A percentile compares a stretch with the other conserved stretches of the same genome.
Conservation (phyloP, 2,329 filamentous ascomycete species). For the Cryphonectria radicalis region DNA sequence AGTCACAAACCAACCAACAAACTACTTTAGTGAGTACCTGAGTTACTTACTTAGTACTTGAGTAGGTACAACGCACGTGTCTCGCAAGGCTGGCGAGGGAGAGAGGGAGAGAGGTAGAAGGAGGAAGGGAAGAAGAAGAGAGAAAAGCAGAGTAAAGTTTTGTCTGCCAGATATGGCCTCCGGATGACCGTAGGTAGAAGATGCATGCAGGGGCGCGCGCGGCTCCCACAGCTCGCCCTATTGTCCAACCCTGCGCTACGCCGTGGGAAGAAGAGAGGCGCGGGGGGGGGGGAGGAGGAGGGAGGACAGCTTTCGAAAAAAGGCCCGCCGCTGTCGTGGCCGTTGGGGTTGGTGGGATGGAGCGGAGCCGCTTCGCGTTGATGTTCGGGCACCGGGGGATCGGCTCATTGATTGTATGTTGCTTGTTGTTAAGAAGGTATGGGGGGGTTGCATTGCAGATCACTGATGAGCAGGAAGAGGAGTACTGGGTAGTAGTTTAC, state of each 20-base stretch:
- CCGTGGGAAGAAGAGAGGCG: not conserved
- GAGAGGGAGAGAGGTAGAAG: not conserved
- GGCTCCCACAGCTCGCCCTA: not conserved
- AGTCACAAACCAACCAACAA: too few relatives aligned
- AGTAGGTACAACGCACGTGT: too few relatives aligned
- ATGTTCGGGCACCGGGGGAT: not conserved
- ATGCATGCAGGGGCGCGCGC: not conserved
- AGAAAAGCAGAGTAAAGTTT: too few relatives aligned
- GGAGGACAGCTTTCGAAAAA: too few relatives aligned
- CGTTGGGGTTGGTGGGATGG: not conserved
- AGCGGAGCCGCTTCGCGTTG: not conserved
- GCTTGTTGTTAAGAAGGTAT: not conserved
- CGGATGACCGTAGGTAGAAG: not conserved
- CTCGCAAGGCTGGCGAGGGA: not conserved
- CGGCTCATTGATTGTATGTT: not conserved
- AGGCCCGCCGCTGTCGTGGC: not conserved
- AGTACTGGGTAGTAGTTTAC: too few relatives aligned
- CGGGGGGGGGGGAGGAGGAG: too few relatives aligned
- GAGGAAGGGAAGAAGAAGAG: not conserved
- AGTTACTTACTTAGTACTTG: too few relatives aligned
- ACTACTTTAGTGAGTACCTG: too few relatives aligned
- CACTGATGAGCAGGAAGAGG: too few relatives aligned
- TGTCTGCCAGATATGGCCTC: too few relatives aligned
- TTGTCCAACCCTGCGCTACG: not conserved
- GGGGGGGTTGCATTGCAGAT: not conserved